These are phyloP conservation scores for Kwoniella mangroviensis DNA, from an alignment of 768 basidiomycete genomes.

Conservation along the genomic window DNA sequence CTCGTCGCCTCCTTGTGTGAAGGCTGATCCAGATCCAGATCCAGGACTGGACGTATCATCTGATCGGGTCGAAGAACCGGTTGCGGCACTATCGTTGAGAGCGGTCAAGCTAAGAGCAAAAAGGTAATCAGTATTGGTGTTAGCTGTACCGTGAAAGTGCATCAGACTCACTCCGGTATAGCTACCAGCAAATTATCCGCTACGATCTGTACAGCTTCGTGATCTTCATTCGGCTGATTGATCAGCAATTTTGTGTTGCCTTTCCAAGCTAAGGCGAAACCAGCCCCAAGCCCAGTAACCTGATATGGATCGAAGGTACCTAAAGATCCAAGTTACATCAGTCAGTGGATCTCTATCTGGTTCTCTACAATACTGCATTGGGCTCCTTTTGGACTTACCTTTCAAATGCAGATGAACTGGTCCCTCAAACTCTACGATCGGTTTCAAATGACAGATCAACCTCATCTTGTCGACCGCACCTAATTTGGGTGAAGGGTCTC, in stretches of 20 bases:
- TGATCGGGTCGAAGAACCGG: slow-evolving; percentile 37
- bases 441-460: slow-evolving; percentile 77
- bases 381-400: slow-evolving; percentile 62
- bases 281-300: slow-evolving; percentile 73
- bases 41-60: background rate
- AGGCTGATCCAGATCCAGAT: slow-evolving; percentile 3
- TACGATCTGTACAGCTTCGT: slow-evolving; percentile 78
- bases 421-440: slow-evolving; percentile 67
- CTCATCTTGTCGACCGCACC: slow-evolving; percentile 95
- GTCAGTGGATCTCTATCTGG: slow-evolving; percentile 5
- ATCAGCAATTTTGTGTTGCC: slow-evolving; percentile 74
- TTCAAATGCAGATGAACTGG: slow-evolving; percentile 81
- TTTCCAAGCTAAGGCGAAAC: slow-evolving; percentile 83
- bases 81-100: slow-evolving; percentile 53
- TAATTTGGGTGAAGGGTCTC: slow-evolving; percentile 78
- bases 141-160: slow-evolving; percentile 2
- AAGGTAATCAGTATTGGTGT: background rate
- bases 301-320: slow-evolving; percentile 82
- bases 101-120: slow-evolving; percentile 36
- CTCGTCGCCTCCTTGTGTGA: slow-evolving; percentile 15
- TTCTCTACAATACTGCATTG: too few species aligned
- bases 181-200: slow-evolving; percentile 80
- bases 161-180: slow-evolving; percentile 74
- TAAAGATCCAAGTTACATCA: slow-evolving; percentile 48
- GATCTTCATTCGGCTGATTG: slow-evolving; percentile 70